phyloP scores from a whole-genome alignment of 345 rosid species.

The Hibiscus tridactylites region DNA sequence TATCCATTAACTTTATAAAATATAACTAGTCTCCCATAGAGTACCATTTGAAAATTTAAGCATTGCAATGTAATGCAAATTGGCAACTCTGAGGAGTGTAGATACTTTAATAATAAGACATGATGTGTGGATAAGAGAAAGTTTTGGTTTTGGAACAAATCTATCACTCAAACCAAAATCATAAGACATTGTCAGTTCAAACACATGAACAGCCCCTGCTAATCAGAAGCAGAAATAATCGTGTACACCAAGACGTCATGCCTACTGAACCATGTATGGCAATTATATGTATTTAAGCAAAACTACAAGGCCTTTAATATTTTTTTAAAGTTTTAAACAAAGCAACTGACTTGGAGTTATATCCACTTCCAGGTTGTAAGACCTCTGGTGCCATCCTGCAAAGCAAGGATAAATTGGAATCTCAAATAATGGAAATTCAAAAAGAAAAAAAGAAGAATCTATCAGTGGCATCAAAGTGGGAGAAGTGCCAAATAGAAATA shows the following conservation, averaged over 20 bases:
- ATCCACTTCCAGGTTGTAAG: conserved; percentile 96
- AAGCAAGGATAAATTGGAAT: conserved; percentile 13
- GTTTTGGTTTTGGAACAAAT: not conserved
- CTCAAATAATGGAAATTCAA: not conserved
- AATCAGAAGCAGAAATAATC: not conserved
- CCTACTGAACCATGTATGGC: conserved; percentile 5
- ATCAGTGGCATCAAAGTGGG: not conserved
- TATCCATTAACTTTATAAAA: no score
- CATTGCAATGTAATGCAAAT: not conserved
- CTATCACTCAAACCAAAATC: conserved; percentile 6
- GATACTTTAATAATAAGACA: not conserved
- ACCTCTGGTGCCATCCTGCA: conserved; percentile 99
- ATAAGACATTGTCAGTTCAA: not conserved
- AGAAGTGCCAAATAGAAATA: not conserved
- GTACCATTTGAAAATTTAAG: not conserved
- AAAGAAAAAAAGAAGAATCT: not conserved
- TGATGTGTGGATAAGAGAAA: not conserved
- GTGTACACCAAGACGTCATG: not conserved
- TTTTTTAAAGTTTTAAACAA: not conserved
- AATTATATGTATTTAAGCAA: not conserved
- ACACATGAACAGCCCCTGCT: not conserved
- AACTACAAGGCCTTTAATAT: not conserved
- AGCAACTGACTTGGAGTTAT: conserved; percentile 82
- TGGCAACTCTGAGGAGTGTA: not conserved
- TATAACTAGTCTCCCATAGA: no score